phyloP scores from a whole-genome alignment of 768 basidiomycete species.

The Gymnopilus dilepis region DNA sequence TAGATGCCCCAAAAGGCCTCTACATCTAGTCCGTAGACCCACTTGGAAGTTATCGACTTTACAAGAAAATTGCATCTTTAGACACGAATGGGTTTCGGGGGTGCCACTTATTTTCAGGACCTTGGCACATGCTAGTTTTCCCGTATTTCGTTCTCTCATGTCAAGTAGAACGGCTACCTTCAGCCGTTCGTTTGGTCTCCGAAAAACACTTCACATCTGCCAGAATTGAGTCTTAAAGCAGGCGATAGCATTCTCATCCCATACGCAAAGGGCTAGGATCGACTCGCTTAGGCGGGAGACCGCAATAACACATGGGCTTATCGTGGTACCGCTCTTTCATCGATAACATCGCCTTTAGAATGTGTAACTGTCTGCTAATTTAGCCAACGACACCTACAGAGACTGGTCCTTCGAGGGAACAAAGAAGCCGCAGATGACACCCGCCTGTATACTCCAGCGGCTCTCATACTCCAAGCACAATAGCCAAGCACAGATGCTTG shows the following conservation, averaged over 20 bases:
- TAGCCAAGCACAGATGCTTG: neutral
- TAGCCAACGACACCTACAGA: neutral
- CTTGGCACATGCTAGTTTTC: neutral
- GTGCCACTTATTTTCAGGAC: neutral
- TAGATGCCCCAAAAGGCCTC: neutral
- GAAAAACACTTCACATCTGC: neutral
- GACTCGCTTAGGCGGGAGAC: neutral
- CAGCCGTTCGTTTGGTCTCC: neutral
- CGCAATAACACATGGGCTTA: too few species aligned
- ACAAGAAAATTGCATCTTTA: neutral
- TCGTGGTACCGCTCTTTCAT: neutral
- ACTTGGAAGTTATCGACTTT: neutral
- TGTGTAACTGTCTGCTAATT: neutral
- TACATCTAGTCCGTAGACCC: neutral
- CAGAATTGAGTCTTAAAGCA: neutral
- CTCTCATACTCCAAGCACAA: neutral
- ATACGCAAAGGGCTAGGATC: neutral
- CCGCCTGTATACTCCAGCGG: neutral
- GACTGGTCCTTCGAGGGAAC: neutral
- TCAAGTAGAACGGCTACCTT: neutral
- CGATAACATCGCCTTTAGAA: neutral
- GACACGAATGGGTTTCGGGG: neutral
- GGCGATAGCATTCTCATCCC: neutral
- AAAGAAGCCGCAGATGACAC: neutral
- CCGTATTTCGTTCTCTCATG: neutral